Evolutionary conservation across 2,329 filamentous ascomycete genomes (phyloP).

Genomic region (Cladosporium halotolerans): DNA sequence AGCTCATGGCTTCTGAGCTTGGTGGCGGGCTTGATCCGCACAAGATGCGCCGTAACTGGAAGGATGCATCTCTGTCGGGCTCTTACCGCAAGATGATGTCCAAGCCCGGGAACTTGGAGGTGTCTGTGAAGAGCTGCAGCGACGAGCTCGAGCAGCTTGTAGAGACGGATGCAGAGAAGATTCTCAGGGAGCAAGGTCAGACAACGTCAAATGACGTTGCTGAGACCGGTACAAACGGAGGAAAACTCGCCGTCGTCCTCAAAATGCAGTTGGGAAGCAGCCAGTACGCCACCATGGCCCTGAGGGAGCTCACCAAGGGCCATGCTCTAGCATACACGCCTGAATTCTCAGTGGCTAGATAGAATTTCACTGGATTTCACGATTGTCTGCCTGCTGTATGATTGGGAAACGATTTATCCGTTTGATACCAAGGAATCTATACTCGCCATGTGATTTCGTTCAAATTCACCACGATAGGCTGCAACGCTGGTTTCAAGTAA

Average conservation of each 20-base stretch:
- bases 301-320: constrained; percentile 69
- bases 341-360: constrained; percentile 46
- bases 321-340: constrained; percentile 59
- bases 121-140: constrained; percentile 63
- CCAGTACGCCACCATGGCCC: constrained; percentile 78
- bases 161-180: constrained; percentile 72
- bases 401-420: too few species aligned
- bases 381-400: not conserved
- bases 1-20: constrained; percentile 74
- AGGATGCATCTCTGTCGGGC: constrained; percentile 82
- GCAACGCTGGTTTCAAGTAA: too few species aligned
- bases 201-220: constrained; percentile 5
- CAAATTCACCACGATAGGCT: too few species aligned
- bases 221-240: constrained; percentile 14
- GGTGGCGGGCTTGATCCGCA: constrained; percentile 76
- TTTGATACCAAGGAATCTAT: too few species aligned
- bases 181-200: constrained; percentile 32
- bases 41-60: constrained; percentile 78
- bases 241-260: constrained; percentile 61
- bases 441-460: too few species aligned
- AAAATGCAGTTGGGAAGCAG: constrained; percentile 72
- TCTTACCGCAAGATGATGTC: constrained; percentile 81
- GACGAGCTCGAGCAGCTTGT: constrained; percentile 73
- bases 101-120: constrained; percentile 57
- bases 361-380: not conserved